phyloP scores from a whole-genome alignment of 768 basidiomycete genomes.

The Rhizopogon vinicolor region DNA sequence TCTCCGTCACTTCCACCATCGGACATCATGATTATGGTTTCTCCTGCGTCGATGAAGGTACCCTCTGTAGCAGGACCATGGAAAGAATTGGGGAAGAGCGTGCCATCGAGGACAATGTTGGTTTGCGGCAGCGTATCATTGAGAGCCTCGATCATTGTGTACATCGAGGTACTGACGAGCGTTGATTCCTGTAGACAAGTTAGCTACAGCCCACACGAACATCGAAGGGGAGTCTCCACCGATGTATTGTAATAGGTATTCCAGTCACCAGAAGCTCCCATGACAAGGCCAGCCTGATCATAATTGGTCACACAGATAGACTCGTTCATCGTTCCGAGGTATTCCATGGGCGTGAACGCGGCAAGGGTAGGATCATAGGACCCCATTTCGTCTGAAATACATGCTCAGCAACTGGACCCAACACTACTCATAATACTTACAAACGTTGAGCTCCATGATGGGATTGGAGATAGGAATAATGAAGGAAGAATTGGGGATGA shows the following conservation, averaged over 20 bases:
- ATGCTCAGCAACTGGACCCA: neutral
- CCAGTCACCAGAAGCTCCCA: conserved; percentile 19
- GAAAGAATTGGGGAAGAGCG: conserved; percentile 22
- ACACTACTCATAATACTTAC: neutral
- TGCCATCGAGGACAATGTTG: conserved; percentile 11
- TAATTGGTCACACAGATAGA: conserved; percentile 13
- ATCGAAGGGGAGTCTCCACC: neutral
- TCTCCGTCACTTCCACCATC: conserved; percentile 29
- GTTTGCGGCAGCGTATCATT: conserved; percentile 7
- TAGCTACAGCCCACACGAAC: neutral
- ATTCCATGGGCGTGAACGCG: conserved; percentile 34
- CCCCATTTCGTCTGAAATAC: conserved; percentile 16
- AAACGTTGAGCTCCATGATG: conserved; percentile 22
- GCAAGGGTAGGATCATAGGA: conserved; percentile 29
- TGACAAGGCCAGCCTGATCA: conserved; percentile 17
- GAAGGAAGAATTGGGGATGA: conserved; percentile 7
- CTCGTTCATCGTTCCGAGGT: conserved; percentile 12
- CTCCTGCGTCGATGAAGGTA: conserved; percentile 14
- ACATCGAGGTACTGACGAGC: neutral
- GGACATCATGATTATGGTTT: conserved; percentile 20
- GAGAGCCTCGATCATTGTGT: neutral
- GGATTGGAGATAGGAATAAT: conserved; percentile 18
- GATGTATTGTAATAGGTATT: conserved; percentile 3
- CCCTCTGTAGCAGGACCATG: conserved; percentile 12
- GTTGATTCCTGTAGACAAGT: neutral